phyloP scores from a whole-genome alignment of 179 eudicot species.

The Beta lomatogona region DNA sequence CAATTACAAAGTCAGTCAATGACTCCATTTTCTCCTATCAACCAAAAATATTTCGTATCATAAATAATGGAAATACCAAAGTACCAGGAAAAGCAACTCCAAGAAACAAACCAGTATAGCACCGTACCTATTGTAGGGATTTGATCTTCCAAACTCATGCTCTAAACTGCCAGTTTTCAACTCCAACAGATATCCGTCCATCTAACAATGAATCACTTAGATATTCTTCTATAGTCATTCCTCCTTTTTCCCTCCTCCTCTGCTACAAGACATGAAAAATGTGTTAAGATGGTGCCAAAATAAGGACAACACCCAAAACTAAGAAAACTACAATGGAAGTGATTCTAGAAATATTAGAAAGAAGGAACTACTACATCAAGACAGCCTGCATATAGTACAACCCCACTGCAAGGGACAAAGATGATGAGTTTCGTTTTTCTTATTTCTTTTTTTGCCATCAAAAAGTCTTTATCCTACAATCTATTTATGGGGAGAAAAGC shows the following conservation, averaged over 20 bases:
- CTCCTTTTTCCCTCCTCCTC: constrained; percentile 23
- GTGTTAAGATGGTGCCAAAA: constrained; percentile 11
- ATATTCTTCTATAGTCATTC: constrained; percentile 20
- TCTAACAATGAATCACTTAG: constrained; percentile 24
- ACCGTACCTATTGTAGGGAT: constrained; percentile 43
- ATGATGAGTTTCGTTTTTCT: background rate
- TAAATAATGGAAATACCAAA: background rate
- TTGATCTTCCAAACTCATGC: constrained; percentile 51
- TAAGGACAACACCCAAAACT: constrained; percentile 1
- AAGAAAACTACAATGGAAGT: background rate
- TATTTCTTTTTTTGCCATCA: background rate
- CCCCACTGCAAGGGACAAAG: background rate
- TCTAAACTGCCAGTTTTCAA: constrained; percentile 20
- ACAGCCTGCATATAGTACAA: background rate
- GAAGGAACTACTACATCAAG: constrained; percentile 10
- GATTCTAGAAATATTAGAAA: constrained; percentile 1
- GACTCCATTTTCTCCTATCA: background rate
- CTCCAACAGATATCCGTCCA: constrained; percentile 31
- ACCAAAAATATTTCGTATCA: background rate
- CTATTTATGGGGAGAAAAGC: background rate
- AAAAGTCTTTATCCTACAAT: background rate
- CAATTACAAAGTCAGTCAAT: background rate
- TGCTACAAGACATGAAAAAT: constrained; percentile 12
- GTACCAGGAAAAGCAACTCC: constrained; percentile 16
- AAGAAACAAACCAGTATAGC: background rate